These are phyloP conservation scores for Torulaspora indica DNA, from an alignment of 805 yeast genomes.

Conservation along the genomic window DNA sequence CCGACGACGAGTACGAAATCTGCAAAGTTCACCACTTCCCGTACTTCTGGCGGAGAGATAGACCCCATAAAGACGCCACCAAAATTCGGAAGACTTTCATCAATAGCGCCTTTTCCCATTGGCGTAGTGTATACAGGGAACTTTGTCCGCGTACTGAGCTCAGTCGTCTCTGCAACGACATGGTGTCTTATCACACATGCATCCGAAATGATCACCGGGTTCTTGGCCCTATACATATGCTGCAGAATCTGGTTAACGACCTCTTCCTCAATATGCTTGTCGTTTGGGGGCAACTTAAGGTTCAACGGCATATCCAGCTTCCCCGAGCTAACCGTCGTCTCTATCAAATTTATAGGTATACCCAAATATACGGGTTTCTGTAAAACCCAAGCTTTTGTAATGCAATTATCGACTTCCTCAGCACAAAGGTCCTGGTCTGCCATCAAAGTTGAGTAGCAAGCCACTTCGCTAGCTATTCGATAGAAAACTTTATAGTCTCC, in stretches of 20 bases:
- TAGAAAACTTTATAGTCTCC: constrained; percentile 49
- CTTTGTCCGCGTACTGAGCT: constrained; percentile 43
- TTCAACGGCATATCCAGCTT: constrained; percentile 36
- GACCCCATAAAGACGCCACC: constrained; percentile 64
- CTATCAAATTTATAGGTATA: constrained; percentile 59
- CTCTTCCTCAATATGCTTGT: constrained; percentile 31
- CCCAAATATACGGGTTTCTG: constrained; percentile 71
- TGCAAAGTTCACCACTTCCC: constrained; percentile 43
- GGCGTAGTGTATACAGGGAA: constrained; percentile 52
- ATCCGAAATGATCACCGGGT: constrained; percentile 62
- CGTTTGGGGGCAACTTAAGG: constrained; percentile 19
- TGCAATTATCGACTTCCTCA: constrained; percentile 43
- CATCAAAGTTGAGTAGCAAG: constrained; percentile 54
- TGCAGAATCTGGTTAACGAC: constrained; percentile 44
- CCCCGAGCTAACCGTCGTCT: constrained; percentile 38
- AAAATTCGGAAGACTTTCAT: constrained; percentile 52
- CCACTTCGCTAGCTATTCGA: constrained; percentile 43
- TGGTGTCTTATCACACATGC: constrained; percentile 57
- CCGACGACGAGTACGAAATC: constrained; percentile 69
- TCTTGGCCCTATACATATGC: constrained; percentile 44
- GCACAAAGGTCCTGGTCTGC: constrained; percentile 52
- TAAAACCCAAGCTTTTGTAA: constrained; percentile 44
- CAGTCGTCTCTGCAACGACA: constrained; percentile 37
- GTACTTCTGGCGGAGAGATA: constrained; percentile 46
- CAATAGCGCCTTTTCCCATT: constrained; percentile 59